phyloP scores from a whole-genome alignment of 2,329 filamentous ascomycete species.

The Penicillium sp. region DNA sequence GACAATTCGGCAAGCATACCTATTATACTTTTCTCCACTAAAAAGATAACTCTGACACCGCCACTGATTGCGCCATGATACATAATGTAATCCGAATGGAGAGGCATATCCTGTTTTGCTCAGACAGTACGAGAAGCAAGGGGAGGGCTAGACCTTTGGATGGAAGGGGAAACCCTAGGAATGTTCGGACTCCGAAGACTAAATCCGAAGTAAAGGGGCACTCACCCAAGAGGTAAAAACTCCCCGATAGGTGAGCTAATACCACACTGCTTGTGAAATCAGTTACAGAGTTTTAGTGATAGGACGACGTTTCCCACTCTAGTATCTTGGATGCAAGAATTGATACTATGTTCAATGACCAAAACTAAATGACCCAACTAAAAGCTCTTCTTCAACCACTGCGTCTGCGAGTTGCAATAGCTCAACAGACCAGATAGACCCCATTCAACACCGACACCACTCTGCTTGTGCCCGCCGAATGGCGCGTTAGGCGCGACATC shows the following conservation, averaged over 20 bases:
- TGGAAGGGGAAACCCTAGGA: too few relatives aligned
- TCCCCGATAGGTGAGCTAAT: not conserved
- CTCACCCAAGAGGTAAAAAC: not conserved
- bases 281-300: not conserved
- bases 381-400: constrained; percentile 39
- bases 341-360: not conserved
- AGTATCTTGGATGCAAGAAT: not conserved
- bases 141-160: too few relatives aligned
- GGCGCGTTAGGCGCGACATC: constrained; percentile 42
- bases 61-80: too few relatives aligned
- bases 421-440: constrained; percentile 48
- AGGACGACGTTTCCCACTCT: not conserved
- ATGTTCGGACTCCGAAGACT: not conserved
- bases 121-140: too few relatives aligned
- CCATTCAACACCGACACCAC: constrained; percentile 58
- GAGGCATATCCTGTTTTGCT: too few relatives aligned
- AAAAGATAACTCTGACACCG: too few relatives aligned
- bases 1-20: too few relatives aligned
- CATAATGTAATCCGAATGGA: too few relatives aligned
- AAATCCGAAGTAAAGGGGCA: too few relatives aligned
- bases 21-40: too few relatives aligned
- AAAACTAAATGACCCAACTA: not conserved
- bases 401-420: constrained; percentile 49
- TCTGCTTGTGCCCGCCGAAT: constrained; percentile 60
- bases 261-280: too few relatives aligned